These are phyloP conservation scores for Aspergillus hiratsukae DNA, from an alignment of 2,329 filamentous ascomycete species.

Conservation along the genomic window DNA sequence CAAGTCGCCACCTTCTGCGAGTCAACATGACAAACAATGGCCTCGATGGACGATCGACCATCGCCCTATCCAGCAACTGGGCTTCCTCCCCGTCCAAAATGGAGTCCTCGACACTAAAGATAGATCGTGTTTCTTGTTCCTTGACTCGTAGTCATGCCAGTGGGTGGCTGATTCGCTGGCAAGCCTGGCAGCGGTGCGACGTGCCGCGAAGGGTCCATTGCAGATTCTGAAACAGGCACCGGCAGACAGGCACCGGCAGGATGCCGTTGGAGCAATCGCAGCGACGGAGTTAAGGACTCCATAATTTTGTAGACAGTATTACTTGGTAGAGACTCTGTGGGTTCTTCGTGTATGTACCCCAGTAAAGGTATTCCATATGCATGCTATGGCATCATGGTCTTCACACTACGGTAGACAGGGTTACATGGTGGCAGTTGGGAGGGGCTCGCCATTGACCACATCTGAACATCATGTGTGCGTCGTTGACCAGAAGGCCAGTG, in stretches of 20 bases:
- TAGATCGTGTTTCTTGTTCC: neutral
- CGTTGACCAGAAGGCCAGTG: neutral
- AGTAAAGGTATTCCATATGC: neutral
- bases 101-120: neutral
- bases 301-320: neutral
- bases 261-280: neutral
- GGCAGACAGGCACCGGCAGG: slow-evolving; percentile 3
- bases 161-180: neutral
- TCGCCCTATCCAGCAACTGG: neutral
- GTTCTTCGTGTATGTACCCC: neutral
- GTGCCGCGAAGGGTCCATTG: slow-evolving; percentile 5
- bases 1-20: neutral
- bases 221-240: slow-evolving; percentile 14
- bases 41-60: neutral
- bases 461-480: neutral
- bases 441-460: neutral
- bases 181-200: neutral
- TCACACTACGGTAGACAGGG: neutral
- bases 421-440: neutral
- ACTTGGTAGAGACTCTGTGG: neutral
- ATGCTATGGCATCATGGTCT: neutral
- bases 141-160: neutral
- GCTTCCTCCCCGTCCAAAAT: neutral
- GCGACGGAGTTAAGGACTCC: neutral
- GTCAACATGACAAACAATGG: neutral